Conservation (phyloP, 2,329 filamentous ascomycete species). For the Calonectria pseudoturangicola region DNA sequence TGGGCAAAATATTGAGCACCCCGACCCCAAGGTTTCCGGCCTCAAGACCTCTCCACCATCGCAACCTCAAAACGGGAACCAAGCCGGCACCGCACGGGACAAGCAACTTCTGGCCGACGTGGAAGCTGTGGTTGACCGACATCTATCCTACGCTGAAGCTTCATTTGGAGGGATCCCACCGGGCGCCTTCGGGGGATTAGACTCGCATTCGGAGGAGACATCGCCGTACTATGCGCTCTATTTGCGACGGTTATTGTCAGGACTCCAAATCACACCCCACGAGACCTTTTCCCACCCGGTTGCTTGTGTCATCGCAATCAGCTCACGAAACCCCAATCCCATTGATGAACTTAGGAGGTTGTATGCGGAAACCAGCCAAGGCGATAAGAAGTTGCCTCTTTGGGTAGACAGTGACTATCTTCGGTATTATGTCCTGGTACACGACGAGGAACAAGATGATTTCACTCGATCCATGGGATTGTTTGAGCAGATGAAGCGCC, state of each 20-base stretch:
- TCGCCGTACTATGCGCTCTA: slow-evolving; percentile 92
- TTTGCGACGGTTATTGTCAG: slow-evolving; percentile 87
- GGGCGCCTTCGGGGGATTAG: slow-evolving; percentile 63
- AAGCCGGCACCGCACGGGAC: slow-evolving; percentile 57
- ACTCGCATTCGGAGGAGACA: slow-evolving; percentile 69
- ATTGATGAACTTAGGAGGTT: slow-evolving; percentile 91
- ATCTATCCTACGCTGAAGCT: slow-evolving; percentile 84
- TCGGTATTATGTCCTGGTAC: slow-evolving; percentile 95
- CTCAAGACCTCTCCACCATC: slow-evolving; percentile 61
- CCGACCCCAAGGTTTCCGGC: slow-evolving; percentile 62
- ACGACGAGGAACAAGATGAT: slow-evolving; percentile 96
- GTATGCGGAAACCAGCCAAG: slow-evolving; percentile 89
- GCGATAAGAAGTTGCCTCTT: slow-evolving; percentile 81
- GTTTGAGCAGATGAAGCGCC: slow-evolving; percentile 99
- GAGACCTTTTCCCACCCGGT: slow-evolving; percentile 97
- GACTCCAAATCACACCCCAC: slow-evolving; percentile 85
- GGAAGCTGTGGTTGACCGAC: slow-evolving; percentile 86
- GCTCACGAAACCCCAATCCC: slow-evolving; percentile 87
- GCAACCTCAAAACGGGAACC: slow-evolving; percentile 56
- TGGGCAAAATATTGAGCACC: slow-evolving; percentile 73
- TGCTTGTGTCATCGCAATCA: slow-evolving; percentile 95
- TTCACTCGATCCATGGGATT: slow-evolving; percentile 91
- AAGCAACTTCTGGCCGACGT: slow-evolving; percentile 74
- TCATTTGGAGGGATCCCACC: slow-evolving; percentile 64
- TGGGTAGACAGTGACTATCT: slow-evolving; percentile 96